Evolutionary conservation across 306 rosid genomes (phyloP).

Genomic region (Aeschynomene evenia): DNA sequence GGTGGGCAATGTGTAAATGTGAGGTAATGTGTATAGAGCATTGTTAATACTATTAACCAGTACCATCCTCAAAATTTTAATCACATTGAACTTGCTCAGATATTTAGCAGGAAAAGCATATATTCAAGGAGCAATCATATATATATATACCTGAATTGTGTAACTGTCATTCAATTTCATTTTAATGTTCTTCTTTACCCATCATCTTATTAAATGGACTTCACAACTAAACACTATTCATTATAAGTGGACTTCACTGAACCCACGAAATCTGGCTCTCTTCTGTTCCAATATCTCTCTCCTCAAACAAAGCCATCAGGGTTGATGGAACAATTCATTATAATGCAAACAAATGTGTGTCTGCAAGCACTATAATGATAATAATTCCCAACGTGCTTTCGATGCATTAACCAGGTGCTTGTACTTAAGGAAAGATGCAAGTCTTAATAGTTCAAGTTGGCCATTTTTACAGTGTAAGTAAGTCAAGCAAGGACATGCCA

Average conservation of each 20-base stretch:
- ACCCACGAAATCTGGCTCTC: background rate
- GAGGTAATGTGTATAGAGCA: background rate
- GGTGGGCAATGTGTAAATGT: background rate
- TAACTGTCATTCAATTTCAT: background rate
- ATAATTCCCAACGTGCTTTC: background rate
- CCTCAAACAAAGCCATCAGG: conserved; percentile 10
- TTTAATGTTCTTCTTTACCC: too few relatives aligned
- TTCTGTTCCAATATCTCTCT: background rate
- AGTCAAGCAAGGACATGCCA: background rate
- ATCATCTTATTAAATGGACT: background rate
- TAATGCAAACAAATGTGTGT: background rate
- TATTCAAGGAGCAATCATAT: background rate
- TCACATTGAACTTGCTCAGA: background rate
- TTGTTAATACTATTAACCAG: background rate
- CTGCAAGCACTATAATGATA: background rate
- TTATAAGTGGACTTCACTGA: too few relatives aligned
- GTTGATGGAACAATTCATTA: background rate
- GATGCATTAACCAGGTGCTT: conserved; percentile 2
- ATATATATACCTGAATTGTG: background rate
- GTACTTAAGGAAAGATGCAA: background rate
- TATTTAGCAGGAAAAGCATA: background rate
- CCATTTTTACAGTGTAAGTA: background rate
- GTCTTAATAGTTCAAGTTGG: background rate
- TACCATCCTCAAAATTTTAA: background rate
- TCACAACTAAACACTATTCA: background rate